phyloP scores from a whole-genome alignment of 1,284 basidiomycete genomes.

The Malassezia obtusa region DNA sequence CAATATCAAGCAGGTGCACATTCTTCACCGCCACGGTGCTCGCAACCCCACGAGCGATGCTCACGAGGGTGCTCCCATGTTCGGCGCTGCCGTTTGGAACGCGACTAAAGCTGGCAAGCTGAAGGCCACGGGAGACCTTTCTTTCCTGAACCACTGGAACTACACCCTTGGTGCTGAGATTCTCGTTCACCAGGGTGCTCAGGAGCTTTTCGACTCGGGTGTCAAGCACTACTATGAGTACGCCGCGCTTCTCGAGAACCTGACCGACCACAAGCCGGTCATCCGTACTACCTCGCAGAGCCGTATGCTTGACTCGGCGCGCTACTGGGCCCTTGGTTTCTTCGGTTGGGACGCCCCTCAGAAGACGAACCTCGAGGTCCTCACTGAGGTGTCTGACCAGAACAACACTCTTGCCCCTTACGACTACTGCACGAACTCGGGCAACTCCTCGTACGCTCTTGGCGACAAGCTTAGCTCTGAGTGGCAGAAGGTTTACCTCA shows the following conservation, averaged over 20 bases:
- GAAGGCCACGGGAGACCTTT: conserved; percentile 55
- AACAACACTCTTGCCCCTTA: conserved; percentile 72
- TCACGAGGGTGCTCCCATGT: neutral
- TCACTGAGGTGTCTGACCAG: conserved; percentile 29
- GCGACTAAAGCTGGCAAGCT: conserved; percentile 13
- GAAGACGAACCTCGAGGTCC: conserved; percentile 35
- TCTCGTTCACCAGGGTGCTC: conserved; percentile 69
- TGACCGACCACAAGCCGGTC: conserved; percentile 30
- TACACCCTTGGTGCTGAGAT: conserved; percentile 57
- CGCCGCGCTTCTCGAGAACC: conserved; percentile 29
- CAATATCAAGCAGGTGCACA: conserved; percentile 33
- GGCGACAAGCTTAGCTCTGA: conserved; percentile 49
- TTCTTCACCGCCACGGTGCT: conserved; percentile 42
- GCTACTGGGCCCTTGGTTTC: conserved; percentile 53
- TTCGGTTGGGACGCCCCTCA: conserved; percentile 28
- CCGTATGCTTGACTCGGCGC: conserved; percentile 77
- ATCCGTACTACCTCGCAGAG: conserved; percentile 51
- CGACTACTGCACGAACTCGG: conserved; percentile 54
- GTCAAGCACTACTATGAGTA: conserved; percentile 43
- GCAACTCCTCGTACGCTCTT: conserved; percentile 54
- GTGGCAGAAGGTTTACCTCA: conserved; percentile 49
- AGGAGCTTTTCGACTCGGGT: conserved; percentile 54
- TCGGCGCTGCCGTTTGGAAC: neutral
- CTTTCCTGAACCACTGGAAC: conserved; percentile 63
- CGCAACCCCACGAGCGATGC: conserved; percentile 27